Conservation (phyloP, 169 alveolate genomes). For the Plasmodium malariae region DNA sequence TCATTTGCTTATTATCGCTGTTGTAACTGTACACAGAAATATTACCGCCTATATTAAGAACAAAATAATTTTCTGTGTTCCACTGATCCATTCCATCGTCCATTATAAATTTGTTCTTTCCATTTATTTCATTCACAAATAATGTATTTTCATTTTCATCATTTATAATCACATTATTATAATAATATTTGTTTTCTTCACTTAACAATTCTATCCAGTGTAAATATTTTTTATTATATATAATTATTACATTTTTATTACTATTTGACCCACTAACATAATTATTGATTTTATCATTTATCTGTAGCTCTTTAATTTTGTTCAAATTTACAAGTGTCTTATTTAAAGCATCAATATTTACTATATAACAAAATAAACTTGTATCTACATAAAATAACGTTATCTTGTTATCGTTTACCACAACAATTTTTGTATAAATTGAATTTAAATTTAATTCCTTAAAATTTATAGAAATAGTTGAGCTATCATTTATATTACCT, state of each 20-base stretch:
- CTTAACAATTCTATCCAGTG: constrained; percentile 50
- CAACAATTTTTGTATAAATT: constrained; percentile 31
- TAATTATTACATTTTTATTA: constrained; percentile 16
- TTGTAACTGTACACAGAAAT: constrained; percentile 20
- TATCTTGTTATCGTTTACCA: not conserved
- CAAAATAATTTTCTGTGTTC: constrained; percentile 25
- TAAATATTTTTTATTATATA: constrained; percentile 42
- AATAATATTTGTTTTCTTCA: constrained; percentile 17
- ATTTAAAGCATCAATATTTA: not conserved
- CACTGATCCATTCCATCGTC: constrained; percentile 39
- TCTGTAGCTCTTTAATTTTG: constrained; percentile 21
- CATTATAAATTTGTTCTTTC: constrained; percentile 1
- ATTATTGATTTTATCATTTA: constrained; percentile 34
- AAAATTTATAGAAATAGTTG: constrained; percentile 19
- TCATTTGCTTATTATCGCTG: constrained; percentile 14
- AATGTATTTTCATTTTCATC: not conserved
- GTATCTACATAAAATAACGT: constrained; percentile 50
- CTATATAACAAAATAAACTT: constrained; percentile 10
- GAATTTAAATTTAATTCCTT: constrained; percentile 32
- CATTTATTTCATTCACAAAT: not conserved
- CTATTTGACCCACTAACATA: not conserved
- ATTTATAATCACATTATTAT: constrained; percentile 2
- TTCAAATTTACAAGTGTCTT: constrained; percentile 1
- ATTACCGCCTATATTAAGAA: not conserved
- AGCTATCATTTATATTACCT: constrained; percentile 31